phyloP scores from a whole-genome alignment of 495 filamentous ascomycete species.

The Cairneyella variabilis region DNA sequence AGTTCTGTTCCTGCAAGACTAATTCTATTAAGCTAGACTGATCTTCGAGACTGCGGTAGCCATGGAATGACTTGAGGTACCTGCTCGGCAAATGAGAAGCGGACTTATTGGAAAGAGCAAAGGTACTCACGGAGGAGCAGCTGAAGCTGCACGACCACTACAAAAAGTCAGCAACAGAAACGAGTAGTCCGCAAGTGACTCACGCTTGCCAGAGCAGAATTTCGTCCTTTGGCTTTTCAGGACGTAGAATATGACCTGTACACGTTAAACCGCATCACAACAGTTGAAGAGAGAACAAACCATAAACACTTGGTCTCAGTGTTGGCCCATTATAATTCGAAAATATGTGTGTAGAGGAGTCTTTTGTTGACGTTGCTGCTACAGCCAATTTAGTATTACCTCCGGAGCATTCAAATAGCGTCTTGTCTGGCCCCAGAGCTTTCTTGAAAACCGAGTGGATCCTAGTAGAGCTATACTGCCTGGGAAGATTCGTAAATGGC shows the following conservation, averaged over 20 bases:
- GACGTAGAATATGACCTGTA: background rate
- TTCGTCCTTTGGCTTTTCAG: background rate
- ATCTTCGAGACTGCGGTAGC: constrained; percentile 4
- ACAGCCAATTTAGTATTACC: background rate
- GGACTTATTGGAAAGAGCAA: background rate
- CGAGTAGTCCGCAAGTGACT: background rate
- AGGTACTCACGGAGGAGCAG: background rate
- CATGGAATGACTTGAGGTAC: constrained; percentile 1
- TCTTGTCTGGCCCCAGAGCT: background rate
- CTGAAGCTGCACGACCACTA: background rate
- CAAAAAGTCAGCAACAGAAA: background rate
- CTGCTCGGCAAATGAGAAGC: background rate
- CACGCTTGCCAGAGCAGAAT: background rate
- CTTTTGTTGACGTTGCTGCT: background rate
- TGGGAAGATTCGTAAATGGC: background rate
- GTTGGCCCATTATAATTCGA: constrained; percentile 2
- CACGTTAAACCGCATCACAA: background rate
- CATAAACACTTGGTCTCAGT: background rate
- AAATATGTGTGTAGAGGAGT: background rate
- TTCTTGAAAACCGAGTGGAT: background rate
- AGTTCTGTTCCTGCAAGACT: constrained; percentile 16
- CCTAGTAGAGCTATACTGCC: background rate
- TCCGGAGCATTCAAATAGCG: background rate
- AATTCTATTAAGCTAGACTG: constrained; percentile 12
- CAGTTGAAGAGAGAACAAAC: background rate